These are phyloP conservation scores for Scytalidium sp. DNA, from an alignment of 2,329 filamentous ascomycete genomes.

Conservation along the genomic window DNA sequence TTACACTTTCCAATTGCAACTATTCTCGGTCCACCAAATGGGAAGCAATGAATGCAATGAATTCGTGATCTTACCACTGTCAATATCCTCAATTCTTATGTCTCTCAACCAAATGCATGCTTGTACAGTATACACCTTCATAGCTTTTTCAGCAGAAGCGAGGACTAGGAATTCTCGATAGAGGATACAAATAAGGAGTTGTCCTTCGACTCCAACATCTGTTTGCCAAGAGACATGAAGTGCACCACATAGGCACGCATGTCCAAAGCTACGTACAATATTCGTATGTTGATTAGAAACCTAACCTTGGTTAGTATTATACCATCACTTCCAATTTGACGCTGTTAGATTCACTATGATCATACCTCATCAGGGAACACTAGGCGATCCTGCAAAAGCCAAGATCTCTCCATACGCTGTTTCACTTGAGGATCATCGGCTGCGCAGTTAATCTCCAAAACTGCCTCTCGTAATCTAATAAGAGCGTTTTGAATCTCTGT, in stretches of 20 bases:
- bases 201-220: constrained; percentile 63
- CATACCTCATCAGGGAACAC: constrained; percentile 68
- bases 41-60: constrained; percentile 8
- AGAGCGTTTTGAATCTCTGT: constrained; percentile 74
- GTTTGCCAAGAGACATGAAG: constrained; percentile 82
- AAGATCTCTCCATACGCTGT: constrained; percentile 73
- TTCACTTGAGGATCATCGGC: constrained; percentile 72
- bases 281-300: constrained; percentile 53
- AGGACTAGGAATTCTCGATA: constrained; percentile 79
- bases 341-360: background rate
- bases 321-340: background rate
- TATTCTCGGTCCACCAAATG: no score
- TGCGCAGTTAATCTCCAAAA: constrained; percentile 78
- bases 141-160: constrained; percentile 62
- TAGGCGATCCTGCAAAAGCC: constrained; percentile 79
- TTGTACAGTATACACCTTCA: constrained; percentile 68
- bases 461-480: constrained; percentile 68
- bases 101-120: constrained; percentile 69
- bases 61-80: constrained; percentile 67
- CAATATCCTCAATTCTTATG: constrained; percentile 65
- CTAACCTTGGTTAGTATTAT: constrained; percentile 11
- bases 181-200: constrained; percentile 83
- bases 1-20: background rate
- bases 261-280: constrained; percentile 76
- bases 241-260: constrained; percentile 77